Evolutionary conservation across 108 stramenopile species (phyloP), one percentile per base, ranked within the genome.

Genomic region (Pseudonitzschia multiseries): DNA sequence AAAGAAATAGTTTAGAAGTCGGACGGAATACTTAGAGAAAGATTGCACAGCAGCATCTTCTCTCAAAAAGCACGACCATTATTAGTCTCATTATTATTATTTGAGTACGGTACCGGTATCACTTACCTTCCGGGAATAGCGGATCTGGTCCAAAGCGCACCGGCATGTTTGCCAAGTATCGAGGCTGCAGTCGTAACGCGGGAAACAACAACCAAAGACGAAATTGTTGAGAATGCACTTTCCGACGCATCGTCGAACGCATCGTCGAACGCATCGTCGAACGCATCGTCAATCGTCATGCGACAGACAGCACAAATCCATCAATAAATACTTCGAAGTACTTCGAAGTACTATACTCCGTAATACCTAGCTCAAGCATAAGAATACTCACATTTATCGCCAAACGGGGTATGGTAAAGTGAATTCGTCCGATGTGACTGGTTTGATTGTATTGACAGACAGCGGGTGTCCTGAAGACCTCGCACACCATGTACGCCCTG

Each of bases 391-490:
- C 61, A 52, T 72, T 66, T 27, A 40, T 50, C 27, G 52, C 71
- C 50, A 78, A 67, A 10, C 77, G 32, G 1, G 66, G 66, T 29
- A 78, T 27, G 21, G 64, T 57, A 56, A 78, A 78, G 40, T 65
- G 57, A 24, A 56, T 44, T 36, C 77, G 54, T 27, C 77, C 77
- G 2, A 72, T 43, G 22, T 29, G 46, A 4, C n/a, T 68, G 13
- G 77, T 70, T 62, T 78, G 77, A 29, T 78, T 72, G 65, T 42
- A 65, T 14, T 65, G 50, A 42, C 77, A 78, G 13, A 41, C n/a
- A 13, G 17, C 33, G 0, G 77, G 77, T 5, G 50, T 65, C 18
- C 62, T 61, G 40, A 68, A 67, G 24, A 33, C 59, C 4, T 62
- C 40, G 56, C 77, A 78, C 6, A 60, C 0, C 71, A 63, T 71